These are phyloP conservation scores for Rostrohypoxylon terebratum DNA, from an alignment of 495 filamentous ascomycete genomes.

Conservation along the genomic window DNA sequence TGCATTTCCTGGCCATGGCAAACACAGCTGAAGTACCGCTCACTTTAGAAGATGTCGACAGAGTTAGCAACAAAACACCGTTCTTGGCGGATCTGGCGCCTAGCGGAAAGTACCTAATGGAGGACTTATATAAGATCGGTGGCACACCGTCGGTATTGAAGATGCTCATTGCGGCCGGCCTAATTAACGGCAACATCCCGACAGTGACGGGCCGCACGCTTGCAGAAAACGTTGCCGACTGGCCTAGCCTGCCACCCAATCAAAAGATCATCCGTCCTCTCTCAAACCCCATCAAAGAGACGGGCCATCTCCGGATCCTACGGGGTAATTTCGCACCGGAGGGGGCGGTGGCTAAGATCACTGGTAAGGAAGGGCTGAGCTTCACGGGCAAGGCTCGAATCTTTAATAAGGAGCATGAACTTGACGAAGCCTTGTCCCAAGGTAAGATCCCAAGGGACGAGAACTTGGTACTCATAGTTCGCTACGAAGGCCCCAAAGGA, in stretches of 20 bases:
- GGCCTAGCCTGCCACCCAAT: conserved; percentile 80
- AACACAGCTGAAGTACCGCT: conserved; percentile 86
- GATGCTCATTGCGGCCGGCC: conserved; percentile 81
- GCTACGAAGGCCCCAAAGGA: conserved; percentile 95
- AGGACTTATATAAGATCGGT: conserved; percentile 93
- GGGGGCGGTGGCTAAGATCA: conserved; percentile 97
- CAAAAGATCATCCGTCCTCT: conserved; percentile 89
- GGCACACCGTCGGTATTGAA: conserved; percentile 94
- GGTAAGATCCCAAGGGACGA: conserved; percentile 75
- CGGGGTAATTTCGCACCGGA: conserved; percentile 90
- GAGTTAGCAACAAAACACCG: conserved; percentile 88
- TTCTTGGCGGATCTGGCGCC: conserved; percentile 95
- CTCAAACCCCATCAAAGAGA: conserved; percentile 84
- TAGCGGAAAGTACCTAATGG: conserved; percentile 89
- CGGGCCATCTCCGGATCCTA: conserved; percentile 91
- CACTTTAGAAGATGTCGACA: conserved; percentile 87
- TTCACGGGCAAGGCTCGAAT: conserved; percentile 88
- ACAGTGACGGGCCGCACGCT: conserved; percentile 95
- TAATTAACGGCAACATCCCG: conserved; percentile 84
- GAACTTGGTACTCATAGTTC: conserved; percentile 91
- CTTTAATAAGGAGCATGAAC: conserved; percentile 88
- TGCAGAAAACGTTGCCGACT: conserved; percentile 85
- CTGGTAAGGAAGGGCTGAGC: conserved; percentile 87
- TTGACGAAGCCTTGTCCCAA: conserved; percentile 78
- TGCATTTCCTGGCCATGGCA: conserved; percentile 97